Evolutionary conservation across 495 filamentous ascomycete species (phyloP).

Genomic region (Penicillium nucicola): DNA sequence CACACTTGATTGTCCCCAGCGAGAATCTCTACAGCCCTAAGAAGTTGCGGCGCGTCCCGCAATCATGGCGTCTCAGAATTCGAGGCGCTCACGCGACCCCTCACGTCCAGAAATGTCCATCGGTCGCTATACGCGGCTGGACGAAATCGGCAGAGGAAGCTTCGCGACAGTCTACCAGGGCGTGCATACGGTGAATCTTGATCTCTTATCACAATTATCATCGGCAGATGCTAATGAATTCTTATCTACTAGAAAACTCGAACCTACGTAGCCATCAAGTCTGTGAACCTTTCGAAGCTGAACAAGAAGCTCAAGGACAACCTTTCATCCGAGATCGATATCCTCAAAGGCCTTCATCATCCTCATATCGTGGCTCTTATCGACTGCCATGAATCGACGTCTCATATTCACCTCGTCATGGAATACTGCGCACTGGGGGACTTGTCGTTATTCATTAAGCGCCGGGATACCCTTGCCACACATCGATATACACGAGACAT

Average conservation of each 20-base stretch:
- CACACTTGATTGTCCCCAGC: slow-evolving; percentile 4
- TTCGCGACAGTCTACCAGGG: slow-evolving; percentile 92
- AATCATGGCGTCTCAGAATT: slow-evolving; percentile 37
- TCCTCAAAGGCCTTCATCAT: slow-evolving; percentile 86
- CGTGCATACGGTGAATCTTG: slow-evolving; percentile 69
- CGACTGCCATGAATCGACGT: slow-evolving; percentile 80
- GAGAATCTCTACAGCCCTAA: slow-evolving; percentile 8
- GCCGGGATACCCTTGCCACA: slow-evolving; percentile 70
- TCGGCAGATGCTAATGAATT: slow-evolving; percentile 40
- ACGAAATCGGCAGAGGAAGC: slow-evolving; percentile 91
- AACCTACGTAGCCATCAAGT: slow-evolving; percentile 89
- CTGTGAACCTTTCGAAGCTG: slow-evolving; percentile 81
- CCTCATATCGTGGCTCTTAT: slow-evolving; percentile 96
- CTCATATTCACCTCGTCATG: slow-evolving; percentile 96
- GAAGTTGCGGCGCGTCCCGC: slow-evolving; percentile 15
- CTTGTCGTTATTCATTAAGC: slow-evolving; percentile 91
- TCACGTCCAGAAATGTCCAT: slow-evolving; percentile 60
- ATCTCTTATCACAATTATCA: not conserved
- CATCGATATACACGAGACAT: slow-evolving; percentile 79
- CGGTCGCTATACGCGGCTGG: slow-evolving; percentile 71
- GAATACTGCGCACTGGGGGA: slow-evolving; percentile 97
- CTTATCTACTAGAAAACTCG: slow-evolving; percentile 47
- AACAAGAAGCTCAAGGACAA: slow-evolving; percentile 97
- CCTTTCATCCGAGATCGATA: slow-evolving; percentile 89
- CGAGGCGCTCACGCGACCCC: slow-evolving; percentile 44